A percentile compares a stretch with the other conserved stretches of the same genome.
Conservation (phyloP, 2,329 filamentous ascomycete genomes). For the Calonectria crousiana region DNA sequence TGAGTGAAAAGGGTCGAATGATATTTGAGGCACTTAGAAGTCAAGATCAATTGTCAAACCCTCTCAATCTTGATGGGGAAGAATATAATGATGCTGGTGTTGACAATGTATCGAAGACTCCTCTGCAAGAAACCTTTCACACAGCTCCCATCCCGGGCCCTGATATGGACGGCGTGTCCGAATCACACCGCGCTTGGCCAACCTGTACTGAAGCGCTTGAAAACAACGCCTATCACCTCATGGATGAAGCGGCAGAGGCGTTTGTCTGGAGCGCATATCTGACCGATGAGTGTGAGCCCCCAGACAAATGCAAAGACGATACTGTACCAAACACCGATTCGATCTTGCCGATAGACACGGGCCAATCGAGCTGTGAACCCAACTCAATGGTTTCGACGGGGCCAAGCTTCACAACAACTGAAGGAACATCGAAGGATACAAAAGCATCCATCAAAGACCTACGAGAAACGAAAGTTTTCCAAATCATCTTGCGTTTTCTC, state of each 20-base stretch:
- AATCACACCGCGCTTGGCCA: not conserved
- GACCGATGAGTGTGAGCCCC: not conserved
- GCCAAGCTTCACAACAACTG: not conserved
- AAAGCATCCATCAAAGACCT: not conserved
- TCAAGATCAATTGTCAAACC: not conserved
- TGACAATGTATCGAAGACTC: not conserved
- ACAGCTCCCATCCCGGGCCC: not conserved
- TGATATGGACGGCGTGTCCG: not conserved
- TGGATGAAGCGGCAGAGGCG: not conserved
- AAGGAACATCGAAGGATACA: not conserved
- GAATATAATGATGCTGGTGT: not conserved
- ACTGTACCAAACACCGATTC: too few relatives aligned
- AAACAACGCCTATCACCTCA: not conserved
- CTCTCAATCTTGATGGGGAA: not conserved
- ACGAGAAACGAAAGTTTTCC: not conserved
- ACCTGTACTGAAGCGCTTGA: not conserved
- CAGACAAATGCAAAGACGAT: not conserved
- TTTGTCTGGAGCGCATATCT: not conserved
- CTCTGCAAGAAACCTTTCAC: not conserved
- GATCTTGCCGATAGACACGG: not conserved
- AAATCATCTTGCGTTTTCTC: not conserved
- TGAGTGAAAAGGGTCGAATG: not conserved
- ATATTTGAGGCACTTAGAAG: not conserved
- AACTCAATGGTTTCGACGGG: not conserved
- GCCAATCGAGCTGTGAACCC: not conserved